Conservation (phyloP, 192 early-diverging fungal species). For the Linderina pennispora region DNA sequence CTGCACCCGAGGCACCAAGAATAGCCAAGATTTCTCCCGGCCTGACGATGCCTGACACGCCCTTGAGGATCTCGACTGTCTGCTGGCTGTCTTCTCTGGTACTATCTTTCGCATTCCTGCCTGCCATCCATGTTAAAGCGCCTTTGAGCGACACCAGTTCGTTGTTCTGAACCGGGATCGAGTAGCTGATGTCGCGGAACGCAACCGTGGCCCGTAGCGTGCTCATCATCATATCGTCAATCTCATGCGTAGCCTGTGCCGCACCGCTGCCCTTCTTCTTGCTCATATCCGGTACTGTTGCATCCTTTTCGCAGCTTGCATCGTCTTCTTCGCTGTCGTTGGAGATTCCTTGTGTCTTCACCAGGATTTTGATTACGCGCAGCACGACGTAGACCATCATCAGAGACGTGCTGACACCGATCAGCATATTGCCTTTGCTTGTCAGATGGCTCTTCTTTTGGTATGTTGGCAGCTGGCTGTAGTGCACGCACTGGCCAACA, state of each 20-base stretch:
- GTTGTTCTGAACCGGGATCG: constrained; percentile 18
- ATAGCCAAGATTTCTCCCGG: constrained; percentile 90
- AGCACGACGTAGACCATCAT: constrained; percentile 39
- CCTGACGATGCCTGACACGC: constrained; percentile 65
- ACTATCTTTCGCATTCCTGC: background rate
- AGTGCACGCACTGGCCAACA: constrained; percentile 84
- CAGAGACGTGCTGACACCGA: constrained; percentile 27
- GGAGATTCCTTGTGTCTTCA: constrained; percentile 2
- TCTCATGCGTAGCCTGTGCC: constrained; percentile 5
- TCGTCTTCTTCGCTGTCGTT: background rate
- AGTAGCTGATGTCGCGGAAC: constrained; percentile 35
- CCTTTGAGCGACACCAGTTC: constrained; percentile 16
- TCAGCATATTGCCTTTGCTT: constrained; percentile 28
- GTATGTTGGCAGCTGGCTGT: constrained; percentile 79
- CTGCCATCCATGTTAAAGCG: background rate
- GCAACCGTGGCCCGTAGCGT: constrained; percentile 21
- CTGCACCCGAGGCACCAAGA: constrained; percentile 89
- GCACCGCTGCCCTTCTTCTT: background rate
- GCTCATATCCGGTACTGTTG: too few species aligned
- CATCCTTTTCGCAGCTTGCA: too few species aligned
- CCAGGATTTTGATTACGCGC: constrained; percentile 23
- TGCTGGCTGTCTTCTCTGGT: background rate
- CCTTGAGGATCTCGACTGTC: constrained; percentile 48
- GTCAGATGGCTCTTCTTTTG: constrained; percentile 14
- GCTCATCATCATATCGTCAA: constrained; percentile 17